phyloP scores from a whole-genome alignment of 768 basidiomycete genomes.

The Collybia sp. region DNA sequence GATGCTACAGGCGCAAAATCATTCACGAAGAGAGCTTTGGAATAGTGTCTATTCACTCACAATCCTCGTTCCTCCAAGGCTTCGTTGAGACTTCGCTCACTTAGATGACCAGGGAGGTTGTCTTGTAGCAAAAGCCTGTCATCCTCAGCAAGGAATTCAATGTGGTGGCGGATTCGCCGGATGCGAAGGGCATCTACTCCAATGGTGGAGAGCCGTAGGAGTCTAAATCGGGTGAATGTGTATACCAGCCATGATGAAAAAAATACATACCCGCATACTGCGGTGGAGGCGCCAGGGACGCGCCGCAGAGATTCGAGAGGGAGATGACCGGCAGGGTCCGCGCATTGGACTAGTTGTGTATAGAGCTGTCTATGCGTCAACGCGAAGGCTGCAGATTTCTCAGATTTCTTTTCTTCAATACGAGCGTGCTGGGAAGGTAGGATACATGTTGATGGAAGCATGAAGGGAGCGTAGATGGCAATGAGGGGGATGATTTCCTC shows the following conservation, averaged over 20 bases:
- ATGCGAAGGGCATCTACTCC: constrained; percentile 37
- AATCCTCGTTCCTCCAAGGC: constrained; percentile 75
- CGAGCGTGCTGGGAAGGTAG: constrained; percentile 72
- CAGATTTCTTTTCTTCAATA: constrained; percentile 52
- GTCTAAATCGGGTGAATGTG: constrained; percentile 12
- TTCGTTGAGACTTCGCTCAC: constrained; percentile 51
- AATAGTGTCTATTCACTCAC: constrained; percentile 37
- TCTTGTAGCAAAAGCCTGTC: constrained; percentile 59
- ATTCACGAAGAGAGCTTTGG: background rate
- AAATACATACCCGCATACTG: constrained; percentile 56
- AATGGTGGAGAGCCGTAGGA: constrained; percentile 39
- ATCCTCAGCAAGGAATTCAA: constrained; percentile 50
- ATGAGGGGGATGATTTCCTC: constrained; percentile 84
- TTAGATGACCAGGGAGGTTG: constrained; percentile 36
- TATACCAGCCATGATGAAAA: background rate
- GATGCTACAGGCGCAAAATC: constrained; percentile 18
- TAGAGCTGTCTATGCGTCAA: constrained; percentile 31
- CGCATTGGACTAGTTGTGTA: constrained; percentile 24
- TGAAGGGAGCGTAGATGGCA: constrained; percentile 78
- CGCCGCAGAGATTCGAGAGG: constrained; percentile 21
- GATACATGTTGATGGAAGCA: constrained; percentile 85
- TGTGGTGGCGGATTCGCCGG: constrained; percentile 36
- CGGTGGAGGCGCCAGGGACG: constrained; percentile 26
- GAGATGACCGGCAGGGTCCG: constrained; percentile 27
- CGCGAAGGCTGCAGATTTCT: constrained; percentile 38